A percentile compares a stretch with the other conserved stretches of the same genome.
These are phyloP conservation scores for Trichosporon faecale DNA, from an alignment of 1,284 basidiomycete genomes.

Conservation along the genomic window DNA sequence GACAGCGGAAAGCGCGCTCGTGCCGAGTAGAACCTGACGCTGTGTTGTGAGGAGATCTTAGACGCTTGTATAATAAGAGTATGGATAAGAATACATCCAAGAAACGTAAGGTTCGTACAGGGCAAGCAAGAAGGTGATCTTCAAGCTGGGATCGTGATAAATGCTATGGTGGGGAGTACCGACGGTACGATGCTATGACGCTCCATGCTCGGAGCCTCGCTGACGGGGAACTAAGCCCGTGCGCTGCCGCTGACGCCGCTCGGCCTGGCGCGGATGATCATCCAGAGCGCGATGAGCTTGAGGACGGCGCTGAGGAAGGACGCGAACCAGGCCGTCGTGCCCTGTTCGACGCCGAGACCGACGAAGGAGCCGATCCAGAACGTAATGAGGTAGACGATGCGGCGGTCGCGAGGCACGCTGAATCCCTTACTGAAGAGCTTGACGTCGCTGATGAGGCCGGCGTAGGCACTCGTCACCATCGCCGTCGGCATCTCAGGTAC, in stretches of 20 bases:
- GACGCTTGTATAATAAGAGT: conserved; percentile 11
- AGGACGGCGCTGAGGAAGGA: conserved; percentile 13
- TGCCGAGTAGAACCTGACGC: conserved; percentile 3
- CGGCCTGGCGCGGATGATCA: conserved; percentile 4
- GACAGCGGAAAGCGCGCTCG: conserved; percentile 24
- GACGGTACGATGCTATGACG: background rate
- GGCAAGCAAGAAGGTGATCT: background rate
- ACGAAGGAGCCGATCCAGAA: conserved; percentile 32
- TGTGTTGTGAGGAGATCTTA: background rate
- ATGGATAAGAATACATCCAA: conserved; percentile 1
- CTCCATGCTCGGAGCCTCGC: background rate
- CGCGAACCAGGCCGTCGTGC: conserved; percentile 12
- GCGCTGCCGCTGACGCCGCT: conserved; percentile 1
- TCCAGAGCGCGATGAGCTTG: conserved; percentile 16
- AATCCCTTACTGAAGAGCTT: conserved; percentile 20
- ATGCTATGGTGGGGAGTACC: background rate
- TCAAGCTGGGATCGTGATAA: background rate
- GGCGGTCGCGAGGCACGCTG: conserved; percentile 26
- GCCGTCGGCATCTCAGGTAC: conserved; percentile 31
- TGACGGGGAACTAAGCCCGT: background rate
- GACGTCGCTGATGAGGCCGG: conserved; percentile 32
- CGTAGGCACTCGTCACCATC: conserved; percentile 36
- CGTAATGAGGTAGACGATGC: conserved; percentile 28
- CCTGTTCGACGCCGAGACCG: conserved; percentile 23
- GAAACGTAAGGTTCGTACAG: background rate